phyloP scores from a whole-genome alignment of 495 filamentous ascomycete genomes.

The Hypoxylon subgilvum region DNA sequence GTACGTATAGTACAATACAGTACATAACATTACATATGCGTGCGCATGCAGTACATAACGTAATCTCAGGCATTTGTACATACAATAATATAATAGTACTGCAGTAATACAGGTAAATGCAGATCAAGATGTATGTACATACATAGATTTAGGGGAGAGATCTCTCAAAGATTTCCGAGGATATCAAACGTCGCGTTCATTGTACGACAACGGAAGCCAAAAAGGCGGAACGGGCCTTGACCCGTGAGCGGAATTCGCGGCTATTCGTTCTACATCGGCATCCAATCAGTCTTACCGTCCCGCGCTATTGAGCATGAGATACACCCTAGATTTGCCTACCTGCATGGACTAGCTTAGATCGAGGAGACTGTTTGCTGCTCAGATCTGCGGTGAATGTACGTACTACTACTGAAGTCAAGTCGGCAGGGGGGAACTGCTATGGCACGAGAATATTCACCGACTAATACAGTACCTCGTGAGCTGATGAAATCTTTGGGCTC shows the following conservation, averaged over 20 bases:
- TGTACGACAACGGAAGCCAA: background rate
- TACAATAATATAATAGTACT: slow-evolving; percentile 33
- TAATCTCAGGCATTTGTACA: too few relatives aligned
- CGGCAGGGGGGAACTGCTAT: too few relatives aligned
- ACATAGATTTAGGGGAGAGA: slow-evolving; percentile 7
- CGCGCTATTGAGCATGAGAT: background rate
- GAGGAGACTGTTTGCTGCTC: background rate
- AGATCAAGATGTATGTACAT: background rate
- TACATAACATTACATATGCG: too few relatives aligned
- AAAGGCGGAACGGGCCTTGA: slow-evolving; percentile 22
- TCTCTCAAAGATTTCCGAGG: slow-evolving; percentile 24
- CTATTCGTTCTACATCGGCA: background rate
- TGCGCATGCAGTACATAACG: too few relatives aligned
- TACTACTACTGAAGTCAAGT: too few relatives aligned
- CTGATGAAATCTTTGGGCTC: too few relatives aligned
- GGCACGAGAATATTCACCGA: too few relatives aligned
- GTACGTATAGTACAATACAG: too few relatives aligned
- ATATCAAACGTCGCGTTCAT: too few relatives aligned
- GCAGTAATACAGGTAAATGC: slow-evolving; percentile 8
- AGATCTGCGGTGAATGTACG: background rate
- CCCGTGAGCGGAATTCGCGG: slow-evolving; percentile 17
- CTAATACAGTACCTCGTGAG: too few relatives aligned
- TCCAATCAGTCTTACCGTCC: slow-evolving; percentile 3
- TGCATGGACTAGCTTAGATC: slow-evolving; percentile 16
- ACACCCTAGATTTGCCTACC: slow-evolving; percentile 4